Conservation (phyloP, 352 stramenopile genomes). For the Pythium phragmitis region DNA sequence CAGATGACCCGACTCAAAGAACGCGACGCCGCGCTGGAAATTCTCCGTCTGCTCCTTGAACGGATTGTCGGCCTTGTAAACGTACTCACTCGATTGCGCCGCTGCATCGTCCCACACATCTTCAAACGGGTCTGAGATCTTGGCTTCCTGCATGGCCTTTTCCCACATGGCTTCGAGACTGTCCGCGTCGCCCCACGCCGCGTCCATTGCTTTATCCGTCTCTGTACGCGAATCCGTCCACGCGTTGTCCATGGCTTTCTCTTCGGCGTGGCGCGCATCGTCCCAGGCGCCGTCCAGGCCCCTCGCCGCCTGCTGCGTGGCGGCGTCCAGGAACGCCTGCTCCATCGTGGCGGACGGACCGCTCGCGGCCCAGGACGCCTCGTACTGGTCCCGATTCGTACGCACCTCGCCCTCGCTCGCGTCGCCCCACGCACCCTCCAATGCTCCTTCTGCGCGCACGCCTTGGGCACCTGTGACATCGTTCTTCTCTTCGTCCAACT, state of each 20-base stretch:
- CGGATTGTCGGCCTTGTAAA: slow-evolving; percentile 77
- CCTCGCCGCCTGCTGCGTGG: slow-evolving; percentile 25
- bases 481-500: slow-evolving; percentile 82
- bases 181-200: slow-evolving; percentile 56
- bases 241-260: slow-evolving; percentile 39
- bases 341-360: slow-evolving; percentile 40
- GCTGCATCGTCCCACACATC: slow-evolving; percentile 59
- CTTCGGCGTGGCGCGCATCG: slow-evolving; percentile 28
- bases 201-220: slow-evolving; percentile 57
- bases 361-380: slow-evolving; percentile 47
- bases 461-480: slow-evolving; percentile 37
- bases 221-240: slow-evolving; percentile 49
- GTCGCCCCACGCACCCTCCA: slow-evolving; percentile 69
- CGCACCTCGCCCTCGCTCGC: slow-evolving; percentile 46
- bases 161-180: slow-evolving; percentile 41
- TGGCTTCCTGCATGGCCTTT: slow-evolving; percentile 35
- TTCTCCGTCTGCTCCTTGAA: slow-evolving; percentile 64
- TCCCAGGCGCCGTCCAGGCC: slow-evolving; percentile 48
- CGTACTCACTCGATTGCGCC: slow-evolving; percentile 54
- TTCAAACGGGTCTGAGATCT: slow-evolving; percentile 74
- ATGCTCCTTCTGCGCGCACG: slow-evolving; percentile 43
- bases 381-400: slow-evolving; percentile 62
- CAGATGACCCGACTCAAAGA: slow-evolving; percentile 91
- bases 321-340: slow-evolving; percentile 39
- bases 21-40: slow-evolving; percentile 68